Percentiles rank a stretch among this genome's conserved stretches.
These are phyloP conservation scores for Geotrichum restrictum DNA, from an alignment of 1,139 yeast species.

Conservation along the genomic window DNA sequence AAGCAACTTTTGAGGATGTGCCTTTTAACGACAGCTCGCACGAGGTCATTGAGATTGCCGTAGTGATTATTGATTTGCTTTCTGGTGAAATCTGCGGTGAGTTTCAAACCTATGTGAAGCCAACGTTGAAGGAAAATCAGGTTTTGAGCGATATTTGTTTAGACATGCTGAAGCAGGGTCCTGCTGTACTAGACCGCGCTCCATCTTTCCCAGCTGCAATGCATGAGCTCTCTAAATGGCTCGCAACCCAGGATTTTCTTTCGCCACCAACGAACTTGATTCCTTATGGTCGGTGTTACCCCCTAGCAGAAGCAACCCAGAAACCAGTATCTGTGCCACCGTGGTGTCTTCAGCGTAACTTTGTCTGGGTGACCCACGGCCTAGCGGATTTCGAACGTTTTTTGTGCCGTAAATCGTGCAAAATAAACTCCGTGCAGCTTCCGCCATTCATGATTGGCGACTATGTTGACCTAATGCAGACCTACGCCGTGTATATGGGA, in stretches of 20 bases:
- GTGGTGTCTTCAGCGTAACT: slow-evolving; percentile 22
- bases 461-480: slow-evolving; percentile 26
- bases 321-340: slow-evolving; percentile 10
- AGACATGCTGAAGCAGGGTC: slow-evolving; percentile 25
- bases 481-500: slow-evolving; percentile 18
- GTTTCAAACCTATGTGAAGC: slow-evolving; percentile 20
- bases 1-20: slow-evolving; percentile 27
- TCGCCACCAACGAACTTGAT: slow-evolving; percentile 16
- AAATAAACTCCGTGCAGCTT: slow-evolving; percentile 17
- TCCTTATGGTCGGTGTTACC: neutral
- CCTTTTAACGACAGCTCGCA: slow-evolving; percentile 21
- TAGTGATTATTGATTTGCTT: slow-evolving; percentile 25
- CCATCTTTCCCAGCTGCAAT: slow-evolving; percentile 26
- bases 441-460: slow-evolving; percentile 27
- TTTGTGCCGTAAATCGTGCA: slow-evolving; percentile 24
- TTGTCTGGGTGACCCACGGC: slow-evolving; percentile 30
- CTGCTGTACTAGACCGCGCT: slow-evolving; percentile 23
- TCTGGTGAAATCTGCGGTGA: slow-evolving; percentile 19
- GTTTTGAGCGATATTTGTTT: slow-evolving; percentile 22
- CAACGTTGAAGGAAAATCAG: slow-evolving; percentile 21
- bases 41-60: slow-evolving; percentile 30
- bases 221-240: slow-evolving; percentile 21
- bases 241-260: slow-evolving; percentile 20
- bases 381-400: slow-evolving; percentile 29
- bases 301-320: neutral